phyloP scores from a whole-genome alignment of 2,329 filamentous ascomycete genomes.

The Cladosporium sp. region DNA sequence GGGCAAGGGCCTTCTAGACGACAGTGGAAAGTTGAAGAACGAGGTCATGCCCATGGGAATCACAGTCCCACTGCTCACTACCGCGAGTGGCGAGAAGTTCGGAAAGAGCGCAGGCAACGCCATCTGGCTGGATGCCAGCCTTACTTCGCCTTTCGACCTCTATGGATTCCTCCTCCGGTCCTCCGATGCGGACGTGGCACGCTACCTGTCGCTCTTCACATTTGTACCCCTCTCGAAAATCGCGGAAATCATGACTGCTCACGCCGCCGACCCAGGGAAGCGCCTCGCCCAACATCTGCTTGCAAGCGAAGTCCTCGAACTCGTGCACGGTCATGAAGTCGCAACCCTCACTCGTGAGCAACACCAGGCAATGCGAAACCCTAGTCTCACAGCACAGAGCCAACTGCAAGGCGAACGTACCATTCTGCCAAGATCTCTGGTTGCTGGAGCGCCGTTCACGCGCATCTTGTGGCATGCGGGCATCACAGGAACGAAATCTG shows the following conservation, averaged over 20 bases:
- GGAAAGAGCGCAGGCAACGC: constrained; percentile 95
- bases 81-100: constrained; percentile 82
- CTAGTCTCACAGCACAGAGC: constrained; percentile 21
- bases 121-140: constrained; percentile 81
- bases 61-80: constrained; percentile 86
- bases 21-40: constrained; percentile 42
- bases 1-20: constrained; percentile 18
- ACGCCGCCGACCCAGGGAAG: constrained; percentile 66
- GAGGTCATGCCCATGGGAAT: constrained; percentile 70
- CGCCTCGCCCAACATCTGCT: constrained; percentile 80
- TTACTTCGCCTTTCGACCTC: constrained; percentile 81
- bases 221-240: constrained; percentile 78
- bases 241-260: constrained; percentile 63
- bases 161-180: constrained; percentile 87
- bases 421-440: constrained; percentile 30
- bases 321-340: constrained; percentile 70
- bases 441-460: constrained; percentile 30
- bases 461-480: constrained; percentile 36
- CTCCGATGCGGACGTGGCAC: constrained; percentile 77
- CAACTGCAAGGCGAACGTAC: constrained; percentile 36
- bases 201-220: constrained; percentile 84
- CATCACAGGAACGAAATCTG: constrained; percentile 33
- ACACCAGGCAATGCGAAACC: constrained; percentile 49
- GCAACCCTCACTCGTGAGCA: constrained; percentile 63
- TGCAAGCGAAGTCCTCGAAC: constrained; percentile 75